Conservation (phyloP, 805 yeast genomes). For the Kodamaea kaohsiungensis region DNA sequence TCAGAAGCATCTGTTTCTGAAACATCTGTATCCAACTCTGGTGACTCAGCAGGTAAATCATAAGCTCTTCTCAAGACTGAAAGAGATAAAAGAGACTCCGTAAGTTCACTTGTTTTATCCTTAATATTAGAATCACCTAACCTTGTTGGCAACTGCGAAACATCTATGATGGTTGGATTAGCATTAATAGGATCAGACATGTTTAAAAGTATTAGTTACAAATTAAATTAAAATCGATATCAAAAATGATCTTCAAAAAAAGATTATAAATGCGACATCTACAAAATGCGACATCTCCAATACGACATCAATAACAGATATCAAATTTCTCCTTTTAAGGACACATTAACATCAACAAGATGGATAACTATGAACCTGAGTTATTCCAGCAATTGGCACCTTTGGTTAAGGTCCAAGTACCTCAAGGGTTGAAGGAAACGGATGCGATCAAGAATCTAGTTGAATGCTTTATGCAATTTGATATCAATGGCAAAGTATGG, state of each 20-base stretch:
- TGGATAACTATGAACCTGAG: constrained; percentile 34
- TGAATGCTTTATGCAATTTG: constrained; percentile 16
- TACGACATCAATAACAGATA: neutral
- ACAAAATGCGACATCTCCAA: too few species aligned
- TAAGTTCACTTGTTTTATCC: constrained; percentile 18
- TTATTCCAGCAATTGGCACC: constrained; percentile 40
- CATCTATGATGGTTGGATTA: constrained; percentile 83
- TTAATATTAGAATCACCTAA: constrained; percentile 15
- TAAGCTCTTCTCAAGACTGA: constrained; percentile 20
- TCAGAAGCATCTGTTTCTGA: constrained; percentile 14
- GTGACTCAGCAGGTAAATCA: constrained; percentile 16
- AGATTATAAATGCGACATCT: neutral
- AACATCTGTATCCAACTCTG: constrained; percentile 28
- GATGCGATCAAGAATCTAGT: constrained; percentile 9
- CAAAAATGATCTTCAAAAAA: neutral
- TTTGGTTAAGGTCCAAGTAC: constrained; percentile 19
- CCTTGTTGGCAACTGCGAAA: constrained; percentile 75
- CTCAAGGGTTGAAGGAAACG: constrained; percentile 15
- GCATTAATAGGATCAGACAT: constrained; percentile 90
- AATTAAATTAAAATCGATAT: neutral
- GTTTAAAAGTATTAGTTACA: constrained; percentile 11
- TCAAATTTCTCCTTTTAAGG: neutral
- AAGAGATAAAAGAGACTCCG: constrained; percentile 34
- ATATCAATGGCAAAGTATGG: constrained; percentile 29
- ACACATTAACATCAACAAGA: constrained; percentile 11